Percentiles rank a stretch among this genome's conserved stretches.
Evolutionary conservation across 2,329 filamentous ascomycete genomes (phyloP).

Genomic region (Cladobotryum mycophilum): DNA sequence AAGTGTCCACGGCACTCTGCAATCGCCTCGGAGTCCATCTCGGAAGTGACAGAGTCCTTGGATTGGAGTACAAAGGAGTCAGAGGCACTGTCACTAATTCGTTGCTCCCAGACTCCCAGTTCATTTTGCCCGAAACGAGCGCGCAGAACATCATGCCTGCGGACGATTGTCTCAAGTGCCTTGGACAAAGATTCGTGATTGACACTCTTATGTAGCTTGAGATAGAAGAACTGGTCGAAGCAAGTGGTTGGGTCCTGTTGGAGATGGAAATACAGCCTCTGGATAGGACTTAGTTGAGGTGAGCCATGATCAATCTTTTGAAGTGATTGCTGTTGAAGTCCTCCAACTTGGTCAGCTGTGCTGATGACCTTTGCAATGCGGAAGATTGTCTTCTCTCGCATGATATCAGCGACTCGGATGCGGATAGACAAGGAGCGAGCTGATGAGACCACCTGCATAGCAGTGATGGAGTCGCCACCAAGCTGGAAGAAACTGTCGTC

Average conservation of each 20-base stretch:
- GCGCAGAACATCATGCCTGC: neutral
- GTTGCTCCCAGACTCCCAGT: neutral
- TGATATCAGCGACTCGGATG: too few species aligned
- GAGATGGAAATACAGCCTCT: conserved; percentile 2
- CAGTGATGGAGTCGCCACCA: too few species aligned
- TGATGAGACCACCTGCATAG: too few species aligned
- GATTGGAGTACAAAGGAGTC: neutral
- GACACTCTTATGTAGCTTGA: neutral
- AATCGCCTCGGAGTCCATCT: neutral
- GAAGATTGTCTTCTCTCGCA: too few species aligned
- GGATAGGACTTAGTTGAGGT: conserved; percentile 3
- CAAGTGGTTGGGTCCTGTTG: neutral
- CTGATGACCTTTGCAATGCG: too few species aligned
- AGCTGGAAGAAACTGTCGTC: too few species aligned
- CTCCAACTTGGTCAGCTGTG: too few species aligned
- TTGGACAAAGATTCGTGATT: neutral
- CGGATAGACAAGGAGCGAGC: neutral
- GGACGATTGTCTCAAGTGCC: neutral
- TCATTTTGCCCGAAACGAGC: neutral
- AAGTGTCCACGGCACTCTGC: neutral
- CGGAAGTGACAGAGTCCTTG: too few species aligned
- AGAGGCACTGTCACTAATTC: neutral
- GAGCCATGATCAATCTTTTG: too few species aligned
- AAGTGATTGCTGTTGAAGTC: too few species aligned
- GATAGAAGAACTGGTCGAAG: conserved; percentile 10